These are phyloP conservation scores for Corynascus novoguineensis DNA, from an alignment of 495 filamentous ascomycete genomes.

Conservation along the genomic window DNA sequence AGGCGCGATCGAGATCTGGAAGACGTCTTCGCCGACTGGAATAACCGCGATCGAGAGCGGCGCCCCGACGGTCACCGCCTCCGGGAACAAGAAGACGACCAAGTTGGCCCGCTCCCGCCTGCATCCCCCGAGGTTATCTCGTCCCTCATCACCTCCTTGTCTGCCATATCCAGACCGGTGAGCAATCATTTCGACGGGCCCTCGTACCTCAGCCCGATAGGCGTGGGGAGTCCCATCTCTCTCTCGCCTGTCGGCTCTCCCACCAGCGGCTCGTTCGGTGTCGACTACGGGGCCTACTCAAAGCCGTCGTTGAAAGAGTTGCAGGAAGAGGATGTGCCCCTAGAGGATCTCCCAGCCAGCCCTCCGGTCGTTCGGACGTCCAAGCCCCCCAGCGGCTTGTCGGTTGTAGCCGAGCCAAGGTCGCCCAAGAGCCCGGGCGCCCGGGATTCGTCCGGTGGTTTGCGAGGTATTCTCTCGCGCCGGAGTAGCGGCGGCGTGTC, in stretches of 20 bases:
- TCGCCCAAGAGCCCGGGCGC: slow-evolving; percentile 43
- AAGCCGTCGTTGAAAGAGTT: slow-evolving; percentile 41
- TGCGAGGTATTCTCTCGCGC: slow-evolving; percentile 42
- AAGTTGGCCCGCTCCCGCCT: slow-evolving; percentile 36
- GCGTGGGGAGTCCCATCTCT: slow-evolving; percentile 36
- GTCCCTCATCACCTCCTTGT: slow-evolving; percentile 85
- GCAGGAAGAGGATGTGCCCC: slow-evolving; percentile 56
- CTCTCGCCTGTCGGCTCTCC: slow-evolving; percentile 46
- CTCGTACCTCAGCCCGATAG: slow-evolving; percentile 24
- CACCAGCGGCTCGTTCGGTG: slow-evolving; percentile 56
- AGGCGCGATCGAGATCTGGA: slow-evolving; percentile 20
- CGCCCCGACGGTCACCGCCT: slow-evolving; percentile 29
- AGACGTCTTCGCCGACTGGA: slow-evolving; percentile 30
- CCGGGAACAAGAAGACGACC: slow-evolving; percentile 27
- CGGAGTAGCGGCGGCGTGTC: slow-evolving; percentile 39
- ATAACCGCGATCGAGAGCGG: slow-evolving; percentile 23
- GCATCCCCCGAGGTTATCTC: slow-evolving; percentile 92
- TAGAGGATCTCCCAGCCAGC: slow-evolving; percentile 61
- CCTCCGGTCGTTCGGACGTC: slow-evolving; percentile 81
- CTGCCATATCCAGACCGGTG: slow-evolving; percentile 72
- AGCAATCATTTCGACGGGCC: slow-evolving; percentile 63
- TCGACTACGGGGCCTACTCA: slow-evolving; percentile 62
- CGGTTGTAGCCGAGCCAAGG: slow-evolving; percentile 56
- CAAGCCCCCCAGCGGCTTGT: slow-evolving; percentile 70
- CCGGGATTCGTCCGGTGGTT: slow-evolving; percentile 39